phyloP scores from a whole-genome alignment of 768 basidiomycete species.

The Macrolepiota albuminosa region DNA sequence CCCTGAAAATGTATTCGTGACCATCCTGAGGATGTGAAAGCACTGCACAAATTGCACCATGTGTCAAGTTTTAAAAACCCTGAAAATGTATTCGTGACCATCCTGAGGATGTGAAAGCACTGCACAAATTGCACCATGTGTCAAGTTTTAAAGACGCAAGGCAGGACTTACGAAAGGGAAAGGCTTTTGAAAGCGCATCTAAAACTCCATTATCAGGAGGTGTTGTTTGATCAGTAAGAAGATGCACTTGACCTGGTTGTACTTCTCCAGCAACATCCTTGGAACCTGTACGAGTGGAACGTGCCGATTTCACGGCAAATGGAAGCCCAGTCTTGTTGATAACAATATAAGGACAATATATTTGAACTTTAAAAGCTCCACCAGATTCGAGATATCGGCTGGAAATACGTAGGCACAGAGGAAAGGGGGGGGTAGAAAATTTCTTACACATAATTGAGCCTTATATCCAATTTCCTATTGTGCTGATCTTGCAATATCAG shows the following conservation, averaged over 20 bases:
- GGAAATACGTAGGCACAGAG: neutral
- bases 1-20: slow-evolving; percentile 76
- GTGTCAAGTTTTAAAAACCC: slow-evolving; percentile 27
- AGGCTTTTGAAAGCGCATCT: slow-evolving; percentile 48
- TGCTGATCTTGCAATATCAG: slow-evolving; percentile 69
- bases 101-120: slow-evolving; percentile 85
- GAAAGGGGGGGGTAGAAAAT: neutral
- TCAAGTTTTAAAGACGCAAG: neutral
- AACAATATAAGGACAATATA: slow-evolving; percentile 86
- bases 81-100: slow-evolving; percentile 81
- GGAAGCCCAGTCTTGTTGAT: slow-evolving; percentile 91
- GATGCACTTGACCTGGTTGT: slow-evolving; percentile 43
- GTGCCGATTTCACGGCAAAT: slow-evolving; percentile 64
- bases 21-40: slow-evolving; percentile 81
- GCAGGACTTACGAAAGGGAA: slow-evolving; percentile 70
- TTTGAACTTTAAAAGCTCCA: slow-evolving; percentile 93
- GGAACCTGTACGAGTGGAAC: slow-evolving; percentile 55
- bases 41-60: slow-evolving; percentile 41
- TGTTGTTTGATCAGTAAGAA: neutral
- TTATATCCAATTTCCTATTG: slow-evolving; percentile 75
- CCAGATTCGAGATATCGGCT: slow-evolving; percentile 86
- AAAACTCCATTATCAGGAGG: neutral
- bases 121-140: slow-evolving; percentile 22
- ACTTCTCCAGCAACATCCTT: slow-evolving; percentile 85
- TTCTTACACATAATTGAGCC: slow-evolving; percentile 85